Evolutionary conservation across 768 basidiomycete species (phyloP), one percentile per base, ranked within the genome.

Genomic region (Terana coerulea): DNA sequence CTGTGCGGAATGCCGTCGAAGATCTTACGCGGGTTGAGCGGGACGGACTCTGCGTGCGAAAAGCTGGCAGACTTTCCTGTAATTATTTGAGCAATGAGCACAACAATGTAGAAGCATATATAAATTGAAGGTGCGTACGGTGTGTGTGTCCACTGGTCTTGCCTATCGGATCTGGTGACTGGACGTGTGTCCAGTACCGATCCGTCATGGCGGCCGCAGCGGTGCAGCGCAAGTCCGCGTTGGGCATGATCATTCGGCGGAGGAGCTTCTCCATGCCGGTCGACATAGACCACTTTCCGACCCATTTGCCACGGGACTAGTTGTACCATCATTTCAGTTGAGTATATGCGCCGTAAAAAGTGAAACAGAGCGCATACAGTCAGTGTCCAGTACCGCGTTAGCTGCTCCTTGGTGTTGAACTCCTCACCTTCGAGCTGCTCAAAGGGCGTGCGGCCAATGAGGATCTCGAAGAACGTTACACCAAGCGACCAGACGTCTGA

Each of bases 391-490:
- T 99, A 99, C 47, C 77, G 77, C 63, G 91, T 86, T 22, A 95
- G 68, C 57, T 91, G 88, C 36, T 88, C 90, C 60, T 86, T 84
- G 12, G 83, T 86, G 7, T 76, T 70, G 57, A 94, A 86, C 53
- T 86, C 77, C 61, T 95, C 90, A 6, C 83, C 82, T 57, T 91
- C 88, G 34, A 80, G 77, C 56, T 87, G 64, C 65, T 94, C 89
- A 62, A 98, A 98, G 1, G 95, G 94, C 1, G 95, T 98, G 9
- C 95, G 79, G 1, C 95, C 95, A 21, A 86, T 73, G 28, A 98
- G 78, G 54, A 99, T 89, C 67, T 99, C 95, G 65, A 97, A 99
- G 66, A 98, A 89, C 0, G 95, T 91, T 24, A 95, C 73, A 41
- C 86, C 87, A 2, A 90, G 81, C n/a, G 88, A 83, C 85, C 87